These are phyloP conservation scores for Mycena venus DNA, from an alignment of 768 basidiomycete species.

Conservation along the genomic window DNA sequence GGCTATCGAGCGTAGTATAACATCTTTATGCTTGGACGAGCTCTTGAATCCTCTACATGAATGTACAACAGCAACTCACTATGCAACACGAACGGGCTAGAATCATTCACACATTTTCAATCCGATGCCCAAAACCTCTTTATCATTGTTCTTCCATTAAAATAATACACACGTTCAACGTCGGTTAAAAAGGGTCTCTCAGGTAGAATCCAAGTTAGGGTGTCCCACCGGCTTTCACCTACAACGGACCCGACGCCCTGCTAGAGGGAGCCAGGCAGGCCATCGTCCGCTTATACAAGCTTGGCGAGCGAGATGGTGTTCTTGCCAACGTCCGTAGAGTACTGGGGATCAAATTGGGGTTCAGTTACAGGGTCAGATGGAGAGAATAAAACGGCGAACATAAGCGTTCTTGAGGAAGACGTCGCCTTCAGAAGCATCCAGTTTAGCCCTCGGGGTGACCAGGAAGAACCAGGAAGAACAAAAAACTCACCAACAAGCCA, in stretches of 20 bases:
- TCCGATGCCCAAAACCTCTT: constrained; percentile 18
- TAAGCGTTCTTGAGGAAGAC: constrained; percentile 27
- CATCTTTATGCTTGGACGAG: too few relatives aligned
- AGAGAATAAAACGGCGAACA: too few relatives aligned
- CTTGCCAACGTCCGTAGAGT: constrained; percentile 29
- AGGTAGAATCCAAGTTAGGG: constrained; percentile 4
- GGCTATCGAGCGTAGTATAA: too few relatives aligned
- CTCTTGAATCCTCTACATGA: too few relatives aligned
- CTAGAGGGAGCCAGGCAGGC: background rate
- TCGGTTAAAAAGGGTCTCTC: constrained; percentile 9
- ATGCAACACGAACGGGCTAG: too few relatives aligned
- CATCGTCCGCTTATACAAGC: constrained; percentile 10
- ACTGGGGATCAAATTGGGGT: too few relatives aligned
- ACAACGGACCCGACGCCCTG: background rate
- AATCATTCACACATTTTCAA: too few relatives aligned
- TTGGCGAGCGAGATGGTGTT: constrained; percentile 27
- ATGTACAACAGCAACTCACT: too few relatives aligned
- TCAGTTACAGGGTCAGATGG: too few relatives aligned
- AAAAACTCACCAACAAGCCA: constrained; percentile 73
- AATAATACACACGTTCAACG: background rate
- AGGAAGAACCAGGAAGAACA: too few relatives aligned
- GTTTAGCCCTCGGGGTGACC: too few relatives aligned
- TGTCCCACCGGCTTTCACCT: background rate
- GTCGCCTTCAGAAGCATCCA: too few relatives aligned
- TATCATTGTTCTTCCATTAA: constrained; percentile 23